Base-by-base conservation (phyloP, 352 stramenopile genomes). In the Pythium biforme region DNA sequence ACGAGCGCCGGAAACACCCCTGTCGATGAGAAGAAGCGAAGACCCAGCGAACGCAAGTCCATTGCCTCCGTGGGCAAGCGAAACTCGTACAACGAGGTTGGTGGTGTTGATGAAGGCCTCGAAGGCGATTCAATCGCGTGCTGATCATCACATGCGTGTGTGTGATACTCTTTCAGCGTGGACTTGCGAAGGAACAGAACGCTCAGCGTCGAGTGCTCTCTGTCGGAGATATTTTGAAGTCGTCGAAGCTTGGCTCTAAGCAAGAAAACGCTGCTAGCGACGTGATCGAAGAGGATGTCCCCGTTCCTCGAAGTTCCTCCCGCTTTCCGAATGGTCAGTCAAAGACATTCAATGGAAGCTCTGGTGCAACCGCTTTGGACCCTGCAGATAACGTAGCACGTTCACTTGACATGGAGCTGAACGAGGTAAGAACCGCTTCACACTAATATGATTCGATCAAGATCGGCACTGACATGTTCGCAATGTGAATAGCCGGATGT, bases 171-270 rank as follows among this genome's bases (percentile, higher is more conserved):
- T 56, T 62, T 39, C 50, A 70, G 55, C 63, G 57, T 20, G 49
- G 27, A 22, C 48, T 31, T 37, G 20, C 33, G 3, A 64, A 55
- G 19, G 25, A 60, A n/a, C 40, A 46, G 33, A 15, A 41, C n/a
- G 14, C 51, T 27, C 50, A 66, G 20, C 41, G 31, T 23, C 50
- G 43, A 7, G 34, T n/a, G 9, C 64, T 66, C 17, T 79, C 75
- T 40, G 66, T 83, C 29, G 76, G 73, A 31, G 60, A 70, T 19
- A 78, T 83, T 37, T 55, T 87, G 37, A 87, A 81, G 64, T 67
- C 66, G 1, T 81, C 80, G 0, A 83, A 75, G 39, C 68, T 77
- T 17, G 52, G 51, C 9, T 20, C 62, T 14, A 33, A 74, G 7
- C 51, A 62, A 3, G 67, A 77, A 10, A 65, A 31, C 2, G 20